Percentiles rank a stretch among this genome's conserved stretches.
These are phyloP conservation scores for Przewalskia tangutica DNA, from an alignment of 257 asterid genomes.

Conservation along the genomic window DNA sequence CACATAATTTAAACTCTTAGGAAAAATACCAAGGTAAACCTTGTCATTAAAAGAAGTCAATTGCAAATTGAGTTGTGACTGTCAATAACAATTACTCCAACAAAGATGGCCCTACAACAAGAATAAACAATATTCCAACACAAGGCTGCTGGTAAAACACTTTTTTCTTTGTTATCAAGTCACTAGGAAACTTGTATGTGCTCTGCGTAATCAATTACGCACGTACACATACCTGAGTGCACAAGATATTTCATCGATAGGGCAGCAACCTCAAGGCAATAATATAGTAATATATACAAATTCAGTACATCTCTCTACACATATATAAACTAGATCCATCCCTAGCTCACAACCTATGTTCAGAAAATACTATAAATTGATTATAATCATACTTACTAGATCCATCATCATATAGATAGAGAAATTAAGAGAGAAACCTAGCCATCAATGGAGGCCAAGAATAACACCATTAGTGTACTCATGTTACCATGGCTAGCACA, in stretches of 20 bases:
- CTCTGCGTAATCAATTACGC: not conserved
- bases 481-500: slow-evolving; percentile 10
- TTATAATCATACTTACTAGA: no score
- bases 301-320: not conserved
- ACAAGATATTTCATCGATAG: not conserved
- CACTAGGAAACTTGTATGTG: not conserved
- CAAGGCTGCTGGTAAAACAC: not conserved
- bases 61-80: not conserved
- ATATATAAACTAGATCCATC: no score
- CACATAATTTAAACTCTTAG: not conserved
- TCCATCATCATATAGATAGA: no score
- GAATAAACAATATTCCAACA: not conserved
- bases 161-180: not conserved
- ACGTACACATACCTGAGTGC: not conserved
- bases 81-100: not conserved
- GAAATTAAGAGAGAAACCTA: no score
- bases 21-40: not conserved
- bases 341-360: no score
- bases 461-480: not conserved
- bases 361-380: no score
- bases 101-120: not conserved
- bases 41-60: not conserved
- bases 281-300: not conserved
- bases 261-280: not conserved
- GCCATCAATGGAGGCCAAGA: slow-evolving; percentile 6